Evolutionary conservation across 768 basidiomycete genomes (phyloP), one percentile per base, ranked within the genome.

Genomic region (Tremella yokohamensis): DNA sequence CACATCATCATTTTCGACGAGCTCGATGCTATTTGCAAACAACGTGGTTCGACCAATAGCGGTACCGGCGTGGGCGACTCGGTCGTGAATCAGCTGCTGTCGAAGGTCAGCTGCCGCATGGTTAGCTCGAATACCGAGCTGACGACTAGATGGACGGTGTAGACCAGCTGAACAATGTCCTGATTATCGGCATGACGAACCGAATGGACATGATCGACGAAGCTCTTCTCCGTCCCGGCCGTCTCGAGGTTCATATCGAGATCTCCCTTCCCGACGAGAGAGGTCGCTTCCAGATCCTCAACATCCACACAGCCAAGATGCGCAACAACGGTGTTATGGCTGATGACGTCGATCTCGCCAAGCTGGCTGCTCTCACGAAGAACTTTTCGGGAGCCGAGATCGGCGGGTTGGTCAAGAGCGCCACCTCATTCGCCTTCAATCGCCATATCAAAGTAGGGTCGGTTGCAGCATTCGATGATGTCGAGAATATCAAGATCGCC

Each of bases 1-100:
- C 96, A 99, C 72, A 98, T 99, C 79, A 97, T 99, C 79, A 99
- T 99, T 61, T 99, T 99, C 70, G 96, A 99, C 75, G 96, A 99
- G 78, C 78, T 99, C 67, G 96, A 99, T 71, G 96, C 96, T 15
- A 89, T 99, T 64, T 97, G 92, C 82, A 99, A 97, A 76, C 96
- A 98, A 69, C 87, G 96, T 83, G 96, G 96, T 3, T 89, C 90
- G 8, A 89, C 87, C 0, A 87, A 85, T 68, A 85, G 81, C 57
- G 90, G 93, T 1, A 98, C 96, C 8, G 96, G 96, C 47, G 96
- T 99, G 3, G 94, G 92, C n/a, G 96, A 99, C 76, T 97, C 87
- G 18, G 89, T 98, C 18, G 96, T 99, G 77, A 99, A 98, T 77
- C 96, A 99, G 79, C 83, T 99, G 49, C 82, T 99, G 15, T 94